A percentile compares a stretch with the other conserved stretches of the same genome.
Conservation (phyloP, 2,329 filamentous ascomycete genomes). For the Fusarium euwallaceae region DNA sequence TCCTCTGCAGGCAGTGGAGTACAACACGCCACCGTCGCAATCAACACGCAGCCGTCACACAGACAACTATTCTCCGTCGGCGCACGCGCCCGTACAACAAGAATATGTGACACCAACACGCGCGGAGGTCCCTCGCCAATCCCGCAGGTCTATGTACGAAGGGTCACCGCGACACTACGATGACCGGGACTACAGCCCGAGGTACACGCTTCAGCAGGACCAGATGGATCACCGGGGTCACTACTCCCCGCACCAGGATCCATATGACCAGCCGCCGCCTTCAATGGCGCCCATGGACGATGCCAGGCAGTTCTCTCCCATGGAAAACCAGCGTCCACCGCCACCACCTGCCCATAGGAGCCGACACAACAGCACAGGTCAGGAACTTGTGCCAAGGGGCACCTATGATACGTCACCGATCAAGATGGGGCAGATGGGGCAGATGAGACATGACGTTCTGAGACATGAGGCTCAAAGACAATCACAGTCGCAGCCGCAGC, state of each 20-base stretch:
- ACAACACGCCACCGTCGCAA: constrained; percentile 57
- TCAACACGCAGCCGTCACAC: constrained; percentile 50
- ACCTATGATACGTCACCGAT: constrained; percentile 57
- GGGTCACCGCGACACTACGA: constrained; percentile 52
- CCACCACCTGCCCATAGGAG: constrained; percentile 69
- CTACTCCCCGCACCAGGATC: constrained; percentile 51
- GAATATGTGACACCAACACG: constrained; percentile 41
- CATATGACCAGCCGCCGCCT: constrained; percentile 46
- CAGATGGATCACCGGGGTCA: constrained; percentile 55
- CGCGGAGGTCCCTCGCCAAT: constrained; percentile 47
- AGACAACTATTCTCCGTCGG: constrained; percentile 55
- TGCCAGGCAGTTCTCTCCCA: constrained; percentile 49
- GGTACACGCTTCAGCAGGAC: constrained; percentile 52
- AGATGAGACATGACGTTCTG: constrained; percentile 71
- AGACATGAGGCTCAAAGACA: constrained; percentile 67
- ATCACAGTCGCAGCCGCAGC: not conserved
- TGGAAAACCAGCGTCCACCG: constrained; percentile 63
- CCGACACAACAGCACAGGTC: constrained; percentile 59
- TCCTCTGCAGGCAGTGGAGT: constrained; percentile 67
- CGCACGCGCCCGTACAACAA: constrained; percentile 37
- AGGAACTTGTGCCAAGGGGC: constrained; percentile 57
- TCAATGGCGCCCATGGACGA: constrained; percentile 46
- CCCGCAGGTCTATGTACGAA: constrained; percentile 52
- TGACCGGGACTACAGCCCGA: constrained; percentile 54
- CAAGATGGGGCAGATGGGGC: constrained; percentile 44